phyloP scores from a whole-genome alignment of 148 eudicot species.

The Camellia granthamiana region DNA sequence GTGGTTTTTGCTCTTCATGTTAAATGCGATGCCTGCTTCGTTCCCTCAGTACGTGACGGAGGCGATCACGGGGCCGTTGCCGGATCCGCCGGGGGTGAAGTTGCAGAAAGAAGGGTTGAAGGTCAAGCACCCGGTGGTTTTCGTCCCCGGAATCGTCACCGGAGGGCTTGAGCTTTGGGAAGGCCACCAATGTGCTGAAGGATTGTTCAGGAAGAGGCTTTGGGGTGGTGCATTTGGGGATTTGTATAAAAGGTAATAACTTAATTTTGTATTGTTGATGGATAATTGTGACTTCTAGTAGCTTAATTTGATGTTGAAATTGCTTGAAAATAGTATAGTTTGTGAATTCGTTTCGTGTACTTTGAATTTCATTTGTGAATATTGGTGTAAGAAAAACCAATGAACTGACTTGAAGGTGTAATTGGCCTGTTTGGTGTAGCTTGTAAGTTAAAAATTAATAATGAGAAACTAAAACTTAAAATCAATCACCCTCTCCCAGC shows the following conservation, averaged over 20 bases:
- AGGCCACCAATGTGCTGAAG: constrained; percentile 90
- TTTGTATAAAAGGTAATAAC: constrained; percentile 69
- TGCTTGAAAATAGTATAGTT: background rate
- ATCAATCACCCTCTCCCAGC: no score
- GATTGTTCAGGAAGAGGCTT: constrained; percentile 87
- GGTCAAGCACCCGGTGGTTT: constrained; percentile 84
- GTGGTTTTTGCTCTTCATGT: constrained; percentile 72
- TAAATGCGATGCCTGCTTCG: constrained; percentile 83
- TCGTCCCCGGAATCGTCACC: constrained; percentile 93
- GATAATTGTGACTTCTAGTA: background rate
- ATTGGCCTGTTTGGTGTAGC: no score
- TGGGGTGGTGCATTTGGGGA: constrained; percentile 99
- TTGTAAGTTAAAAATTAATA: no score
- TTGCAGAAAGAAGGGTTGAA: constrained; percentile 64
- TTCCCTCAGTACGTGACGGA: constrained; percentile 89
- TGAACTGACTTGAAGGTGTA: no score
- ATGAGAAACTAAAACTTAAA: no score
- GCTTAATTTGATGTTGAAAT: background rate
- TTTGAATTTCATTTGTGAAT: background rate
- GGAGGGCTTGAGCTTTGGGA: constrained; percentile 97
- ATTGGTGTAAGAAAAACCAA: background rate
- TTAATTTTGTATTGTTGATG: background rate
- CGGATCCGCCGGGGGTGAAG: constrained; percentile 88
- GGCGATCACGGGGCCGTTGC: constrained; percentile 77
- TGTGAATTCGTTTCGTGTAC: background rate